Conservation (phyloP, 1,284 basidiomycete genomes). For the Ganoderma boninense region DNA sequence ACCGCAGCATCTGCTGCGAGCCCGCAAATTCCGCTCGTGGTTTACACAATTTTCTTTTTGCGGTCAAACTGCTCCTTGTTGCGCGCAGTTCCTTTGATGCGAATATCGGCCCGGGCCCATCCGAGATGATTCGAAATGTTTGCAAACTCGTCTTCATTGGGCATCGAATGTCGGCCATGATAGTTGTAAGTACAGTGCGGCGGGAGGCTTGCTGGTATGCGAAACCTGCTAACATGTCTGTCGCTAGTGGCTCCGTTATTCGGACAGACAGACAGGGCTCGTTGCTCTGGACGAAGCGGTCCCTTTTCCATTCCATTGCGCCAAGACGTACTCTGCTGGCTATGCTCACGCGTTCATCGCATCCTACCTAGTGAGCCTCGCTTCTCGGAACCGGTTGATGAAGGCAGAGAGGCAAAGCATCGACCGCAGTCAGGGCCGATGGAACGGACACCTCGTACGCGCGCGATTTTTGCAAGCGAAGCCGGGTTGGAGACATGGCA, state of each 20-base stretch:
- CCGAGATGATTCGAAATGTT: background rate
- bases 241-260: no score
- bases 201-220: background rate
- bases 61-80: background rate
- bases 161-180: background rate
- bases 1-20: background rate
- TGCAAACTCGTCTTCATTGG: background rate
- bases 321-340: background rate
- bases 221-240: background rate
- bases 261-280: no score
- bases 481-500: background rate
- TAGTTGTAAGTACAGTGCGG: background rate
- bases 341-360: conserved; percentile 1
- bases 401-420: background rate
- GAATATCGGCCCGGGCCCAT: background rate
- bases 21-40: background rate
- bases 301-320: background rate
- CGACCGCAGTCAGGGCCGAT: background rate
- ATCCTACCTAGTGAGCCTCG: background rate
- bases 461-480: conserved; percentile 2
- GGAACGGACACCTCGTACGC: background rate
- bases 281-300: no score
- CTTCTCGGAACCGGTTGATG: background rate
- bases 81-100: background rate
- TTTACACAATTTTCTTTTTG: background rate